These are phyloP conservation scores for Rhizoctonia solani DNA, from an alignment of 1,284 basidiomycete species.

Conservation along the genomic window DNA sequence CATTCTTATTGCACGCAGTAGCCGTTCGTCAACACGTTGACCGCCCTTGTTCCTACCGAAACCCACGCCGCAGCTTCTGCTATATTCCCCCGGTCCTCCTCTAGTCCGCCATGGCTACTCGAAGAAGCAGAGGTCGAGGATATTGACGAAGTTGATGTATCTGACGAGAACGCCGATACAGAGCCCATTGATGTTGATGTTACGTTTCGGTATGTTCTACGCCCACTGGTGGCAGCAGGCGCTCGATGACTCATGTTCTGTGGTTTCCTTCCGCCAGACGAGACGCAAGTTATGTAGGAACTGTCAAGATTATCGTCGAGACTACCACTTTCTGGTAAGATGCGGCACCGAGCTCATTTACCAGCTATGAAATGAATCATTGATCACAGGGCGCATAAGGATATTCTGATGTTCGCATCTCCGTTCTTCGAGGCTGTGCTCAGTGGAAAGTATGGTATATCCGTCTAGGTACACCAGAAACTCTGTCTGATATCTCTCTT, in stretches of 20 bases:
- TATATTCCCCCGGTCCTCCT: conserved; percentile 70
- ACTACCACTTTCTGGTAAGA: conserved; percentile 79
- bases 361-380: not conserved
- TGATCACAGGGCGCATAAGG: conserved; percentile 72
- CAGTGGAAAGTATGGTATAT: conserved; percentile 60
- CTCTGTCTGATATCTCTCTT: not conserved
- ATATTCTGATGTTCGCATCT: conserved; percentile 80
- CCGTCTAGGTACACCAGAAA: not conserved
- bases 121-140: conserved; percentile 73
- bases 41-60: conserved; percentile 77
- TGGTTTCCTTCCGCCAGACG: not conserved
- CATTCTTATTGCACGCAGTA: conserved; percentile 81
- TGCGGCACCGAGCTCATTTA: not conserved
- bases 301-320: conserved; percentile 83
- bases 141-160: conserved; percentile 40
- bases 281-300: conserved; percentile 67
- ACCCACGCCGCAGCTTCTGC: conserved; percentile 82
- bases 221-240: not conserved
- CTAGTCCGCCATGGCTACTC: conserved; percentile 72
- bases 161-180: conserved; percentile 35
- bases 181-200: conserved; percentile 69
- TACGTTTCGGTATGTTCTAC: conserved; percentile 70
- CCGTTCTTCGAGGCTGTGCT: conserved; percentile 85
- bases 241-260: not conserved
- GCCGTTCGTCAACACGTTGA: conserved; percentile 71